These are phyloP conservation scores for Alternaria rosae DNA, from an alignment of 2,329 filamentous ascomycete species.

Conservation along the genomic window DNA sequence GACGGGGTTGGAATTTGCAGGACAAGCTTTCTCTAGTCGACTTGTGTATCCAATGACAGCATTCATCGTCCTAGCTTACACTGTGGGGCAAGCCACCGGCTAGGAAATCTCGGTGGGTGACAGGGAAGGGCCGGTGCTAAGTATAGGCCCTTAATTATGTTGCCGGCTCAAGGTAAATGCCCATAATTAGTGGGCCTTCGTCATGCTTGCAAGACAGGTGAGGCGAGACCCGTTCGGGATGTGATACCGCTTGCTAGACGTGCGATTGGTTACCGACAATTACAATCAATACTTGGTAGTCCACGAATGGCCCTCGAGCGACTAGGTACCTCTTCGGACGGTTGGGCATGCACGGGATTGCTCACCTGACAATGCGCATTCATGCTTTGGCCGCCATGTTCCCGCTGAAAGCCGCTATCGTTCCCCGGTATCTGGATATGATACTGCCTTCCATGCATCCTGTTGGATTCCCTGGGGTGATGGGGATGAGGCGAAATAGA, in stretches of 20 bases:
- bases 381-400: conserved; percentile 16
- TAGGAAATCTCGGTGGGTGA: conserved; percentile 32
- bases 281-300: conserved; percentile 46
- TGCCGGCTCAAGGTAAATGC: conserved; percentile 21
- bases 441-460: conserved; percentile 16
- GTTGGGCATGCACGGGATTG: conserved; percentile 15
- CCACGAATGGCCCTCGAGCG: conserved; percentile 44
- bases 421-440: conserved; percentile 28
- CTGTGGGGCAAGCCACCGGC: conserved; percentile 26
- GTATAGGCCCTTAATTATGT: conserved; percentile 47
- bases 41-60: conserved; percentile 35
- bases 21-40: conserved; percentile 47
- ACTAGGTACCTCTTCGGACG: conserved; percentile 34
- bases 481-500: conserved; percentile 3
- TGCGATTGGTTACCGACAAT: conserved; percentile 46
- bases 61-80: conserved; percentile 30
- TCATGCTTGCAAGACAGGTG: conserved; percentile 19
- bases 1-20: conserved; percentile 43
- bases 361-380: conserved; percentile 48
- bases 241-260: conserved; percentile 16
- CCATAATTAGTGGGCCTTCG: conserved; percentile 42
- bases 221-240: conserved; percentile 27
- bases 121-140: conserved; percentile 35
- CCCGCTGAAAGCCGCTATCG: conserved; percentile 17
- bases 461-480: conserved; percentile 15